These are phyloP conservation scores for Jackrogersella multiformis DNA, from an alignment of 495 filamentous ascomycete genomes.

Conservation along the genomic window DNA sequence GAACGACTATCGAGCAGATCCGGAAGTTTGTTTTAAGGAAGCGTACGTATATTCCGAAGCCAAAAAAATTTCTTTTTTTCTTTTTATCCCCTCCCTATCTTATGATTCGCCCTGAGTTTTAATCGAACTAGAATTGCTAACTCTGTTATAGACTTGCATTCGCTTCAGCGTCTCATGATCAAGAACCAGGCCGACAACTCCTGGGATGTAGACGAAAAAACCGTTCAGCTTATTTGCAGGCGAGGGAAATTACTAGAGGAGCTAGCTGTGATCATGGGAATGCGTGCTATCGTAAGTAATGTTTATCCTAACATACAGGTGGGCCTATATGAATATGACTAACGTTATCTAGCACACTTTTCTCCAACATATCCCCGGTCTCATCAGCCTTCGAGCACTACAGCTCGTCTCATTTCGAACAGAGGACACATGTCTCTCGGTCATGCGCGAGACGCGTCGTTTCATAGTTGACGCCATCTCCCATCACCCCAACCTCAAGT, in stretches of 20 bases:
- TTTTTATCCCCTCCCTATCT: too few species aligned
- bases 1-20: conserved; percentile 61
- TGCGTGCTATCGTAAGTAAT: conserved; percentile 60
- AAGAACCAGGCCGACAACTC: conserved; percentile 57
- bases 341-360: conserved; percentile 57
- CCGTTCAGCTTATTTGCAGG: conserved; percentile 58
- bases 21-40: conserved; percentile 59
- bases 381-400: conserved; percentile 60
- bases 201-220: conserved; percentile 66
- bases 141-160: conserved; percentile 27
- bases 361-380: conserved; percentile 58
- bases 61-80: too few species aligned
- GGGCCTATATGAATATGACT: neutral
- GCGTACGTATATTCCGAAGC: conserved; percentile 46
- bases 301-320: neutral
- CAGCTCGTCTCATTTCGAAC: conserved; percentile 61
- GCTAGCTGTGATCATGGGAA: conserved; percentile 61
- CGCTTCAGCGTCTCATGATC: conserved; percentile 57
- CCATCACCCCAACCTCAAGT: conserved; percentile 59
- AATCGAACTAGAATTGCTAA: neutral
- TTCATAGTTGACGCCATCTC: conserved; percentile 64
- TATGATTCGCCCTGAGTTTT: too few species aligned
- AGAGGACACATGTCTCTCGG: conserved; percentile 60
- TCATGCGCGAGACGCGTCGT: conserved; percentile 58
- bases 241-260: conserved; percentile 60